Evolutionary conservation across 768 basidiomycete genomes (phyloP), one percentile per base, ranked within the genome.

Genomic region (Termitomyces sp.): DNA sequence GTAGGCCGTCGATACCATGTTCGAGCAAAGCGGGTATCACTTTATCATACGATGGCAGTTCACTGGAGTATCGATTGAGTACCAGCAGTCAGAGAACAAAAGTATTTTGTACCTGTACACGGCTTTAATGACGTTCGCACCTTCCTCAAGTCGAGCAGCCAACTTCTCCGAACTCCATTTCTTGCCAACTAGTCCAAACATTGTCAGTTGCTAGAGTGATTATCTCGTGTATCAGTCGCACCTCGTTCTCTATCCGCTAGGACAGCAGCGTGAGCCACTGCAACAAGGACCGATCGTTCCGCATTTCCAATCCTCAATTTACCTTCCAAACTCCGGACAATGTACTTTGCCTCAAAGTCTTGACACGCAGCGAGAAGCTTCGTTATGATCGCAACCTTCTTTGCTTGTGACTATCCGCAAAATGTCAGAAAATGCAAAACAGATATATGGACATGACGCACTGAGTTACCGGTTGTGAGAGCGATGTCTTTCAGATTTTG

Each of bases 231-330:
- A 23, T 32, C n/a, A 47, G 48, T 21, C 49, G 54, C 50, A 60
- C 54, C 72, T 63, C 70, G 70, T 61, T 89, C 91, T 59, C 84
- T 79, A 68, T 93, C 89, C 21, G 88, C 89, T 30, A 96, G 76
- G 27, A 95, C 91, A 27, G 82, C 82, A 12, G 96, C 96, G 66
- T 94, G 93, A 0, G 96, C 91, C 39, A 99, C 76, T n/a, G 94
- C 89, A 35, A 96, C 89, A 44, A 98, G 76, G n/a, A 97, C 88
- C 0, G 94, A 95, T 54, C 92, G 87, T 68, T 98, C 97, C 7
- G 97, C 97, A 67, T 98, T 89, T 41, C 97, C 93, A 67, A 99
- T 98, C 14, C 97, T 84, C 37, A 99, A 81, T 70, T 99, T 99
- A 58, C 97, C 97, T 73, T 98, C 95, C 61, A 98, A 74, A 67